phyloP scores from a whole-genome alignment of 2,329 filamentous ascomycete genomes.

The Biscogniauxia mediterranea region DNA sequence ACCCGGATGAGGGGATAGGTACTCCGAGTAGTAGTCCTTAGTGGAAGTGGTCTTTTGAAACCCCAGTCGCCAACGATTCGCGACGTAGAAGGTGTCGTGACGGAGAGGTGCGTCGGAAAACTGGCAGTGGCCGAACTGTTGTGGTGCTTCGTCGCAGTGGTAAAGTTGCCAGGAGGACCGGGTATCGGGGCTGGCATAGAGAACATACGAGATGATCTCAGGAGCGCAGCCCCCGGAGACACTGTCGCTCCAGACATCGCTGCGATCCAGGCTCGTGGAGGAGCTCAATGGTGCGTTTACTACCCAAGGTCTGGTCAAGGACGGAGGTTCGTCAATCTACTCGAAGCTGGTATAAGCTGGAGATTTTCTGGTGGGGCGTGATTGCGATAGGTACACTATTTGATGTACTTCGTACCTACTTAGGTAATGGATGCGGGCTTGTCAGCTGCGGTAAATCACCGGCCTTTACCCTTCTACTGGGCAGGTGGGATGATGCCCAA shows the following conservation, averaged over 20 bases:
- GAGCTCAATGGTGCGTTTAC: not conserved
- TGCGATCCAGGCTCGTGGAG: constrained; percentile 14
- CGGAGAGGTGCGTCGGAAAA: constrained; percentile 79
- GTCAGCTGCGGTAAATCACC: not conserved
- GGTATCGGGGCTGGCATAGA: constrained; percentile 77
- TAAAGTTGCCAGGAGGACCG: constrained; percentile 51
- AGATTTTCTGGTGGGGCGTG: constrained; percentile 1
- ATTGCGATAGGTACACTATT: constrained; percentile 5
- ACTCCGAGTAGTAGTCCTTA: constrained; percentile 69
- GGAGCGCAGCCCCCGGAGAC: constrained; percentile 65
- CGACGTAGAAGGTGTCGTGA: constrained; percentile 73
- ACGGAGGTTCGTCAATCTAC: not conserved
- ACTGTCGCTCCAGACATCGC: constrained; percentile 36
- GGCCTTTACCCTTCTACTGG: too few species aligned
- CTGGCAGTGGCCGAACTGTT: constrained; percentile 71
- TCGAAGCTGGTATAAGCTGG: not conserved
- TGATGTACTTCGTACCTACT: too few species aligned
- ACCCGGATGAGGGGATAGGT: constrained; percentile 75
- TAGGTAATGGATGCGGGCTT: too few species aligned
- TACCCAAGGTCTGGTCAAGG: not conserved
- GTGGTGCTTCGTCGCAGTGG: constrained; percentile 44
- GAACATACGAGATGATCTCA: constrained; percentile 87
- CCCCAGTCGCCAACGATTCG: constrained; percentile 85
- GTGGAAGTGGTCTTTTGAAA: constrained; percentile 79
- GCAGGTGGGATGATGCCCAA: not conserved